Percentiles rank a stretch among this genome's conserved stretches.
These are phyloP conservation scores for Penicillium sp. DNA, from an alignment of 2,329 filamentous ascomycete species.

Conservation along the genomic window DNA sequence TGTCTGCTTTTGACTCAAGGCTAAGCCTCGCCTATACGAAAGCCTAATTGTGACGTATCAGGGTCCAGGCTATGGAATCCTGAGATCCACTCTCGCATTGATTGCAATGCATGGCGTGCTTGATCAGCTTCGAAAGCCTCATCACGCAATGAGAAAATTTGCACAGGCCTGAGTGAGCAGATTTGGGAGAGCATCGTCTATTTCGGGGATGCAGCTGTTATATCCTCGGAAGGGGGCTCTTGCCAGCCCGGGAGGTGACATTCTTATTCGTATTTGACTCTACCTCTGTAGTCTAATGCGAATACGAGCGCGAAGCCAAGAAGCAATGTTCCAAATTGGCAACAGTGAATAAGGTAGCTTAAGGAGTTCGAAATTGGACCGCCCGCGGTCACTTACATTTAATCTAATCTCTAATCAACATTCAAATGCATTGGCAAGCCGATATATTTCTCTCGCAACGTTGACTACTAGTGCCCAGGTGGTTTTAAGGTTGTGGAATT, in stretches of 20 bases:
- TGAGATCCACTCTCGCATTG: not conserved
- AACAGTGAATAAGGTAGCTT: not conserved
- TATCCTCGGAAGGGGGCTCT: not conserved
- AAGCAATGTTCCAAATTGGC: not conserved
- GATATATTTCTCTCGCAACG: not conserved
- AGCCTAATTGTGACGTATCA: not conserved
- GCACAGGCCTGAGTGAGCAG: not conserved
- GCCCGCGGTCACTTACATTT: not conserved
- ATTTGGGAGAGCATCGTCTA: not conserved
- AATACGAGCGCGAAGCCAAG: not conserved
- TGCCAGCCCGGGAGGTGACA: not conserved
- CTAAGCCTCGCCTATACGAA: not conserved
- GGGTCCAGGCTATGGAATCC: not conserved
- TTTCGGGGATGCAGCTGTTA: not conserved
- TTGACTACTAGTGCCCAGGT: too few species aligned
- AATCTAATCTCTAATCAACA: not conserved
- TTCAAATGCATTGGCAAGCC: not conserved
- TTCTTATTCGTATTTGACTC: not conserved
- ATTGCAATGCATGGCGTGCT: not conserved
- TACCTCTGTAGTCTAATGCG: not conserved
- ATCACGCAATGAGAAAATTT: not conserved
- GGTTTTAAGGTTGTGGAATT: too few species aligned
- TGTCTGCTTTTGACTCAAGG: not conserved
- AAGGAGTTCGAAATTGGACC: not conserved
- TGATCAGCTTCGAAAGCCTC: not conserved